These are phyloP conservation scores for Penicillium sp. DNA, from an alignment of 2,329 filamentous ascomycete genomes.

Conservation along the genomic window DNA sequence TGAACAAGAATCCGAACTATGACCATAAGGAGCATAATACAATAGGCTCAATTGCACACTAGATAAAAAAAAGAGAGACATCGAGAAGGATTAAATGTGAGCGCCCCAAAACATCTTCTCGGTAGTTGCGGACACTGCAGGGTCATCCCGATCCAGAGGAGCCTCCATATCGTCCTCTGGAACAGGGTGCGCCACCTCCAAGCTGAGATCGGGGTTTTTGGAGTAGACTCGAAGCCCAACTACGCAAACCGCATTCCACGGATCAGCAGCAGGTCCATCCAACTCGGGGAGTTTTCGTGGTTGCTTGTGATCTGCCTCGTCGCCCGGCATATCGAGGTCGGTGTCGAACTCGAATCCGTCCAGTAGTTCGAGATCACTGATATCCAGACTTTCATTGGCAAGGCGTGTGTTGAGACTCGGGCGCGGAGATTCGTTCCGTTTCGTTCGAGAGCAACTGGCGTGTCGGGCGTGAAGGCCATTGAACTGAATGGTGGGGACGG, in stretches of 20 bases:
- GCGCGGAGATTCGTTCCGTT: constrained; percentile 18
- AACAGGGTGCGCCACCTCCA: constrained; percentile 52
- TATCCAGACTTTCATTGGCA: constrained; percentile 20
- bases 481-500: constrained; percentile 29
- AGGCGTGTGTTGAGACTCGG: constrained; percentile 29
- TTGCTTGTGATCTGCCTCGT: constrained; percentile 22
- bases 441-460: constrained; percentile 8
- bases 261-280: constrained; percentile 29
- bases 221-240: constrained; percentile 59
- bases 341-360: constrained; percentile 45
- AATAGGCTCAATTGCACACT: background rate
- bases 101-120: constrained; percentile 24
- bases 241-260: constrained; percentile 63
- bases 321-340: constrained; percentile 41
- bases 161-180: constrained; percentile 39
- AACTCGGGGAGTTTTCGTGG: background rate
- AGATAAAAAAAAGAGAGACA: background rate
- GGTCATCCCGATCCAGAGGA: constrained; percentile 46
- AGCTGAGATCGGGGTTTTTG: constrained; percentile 49
- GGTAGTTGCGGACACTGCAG: constrained; percentile 33
- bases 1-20: background rate
- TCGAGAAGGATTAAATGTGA: background rate
- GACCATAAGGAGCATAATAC: background rate
- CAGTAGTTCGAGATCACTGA: constrained; percentile 35
- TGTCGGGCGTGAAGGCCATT: constrained; percentile 23